Base-by-base conservation (phyloP, 352 stramenopile genomes). In the Globisporangium cystogenes region DNA sequence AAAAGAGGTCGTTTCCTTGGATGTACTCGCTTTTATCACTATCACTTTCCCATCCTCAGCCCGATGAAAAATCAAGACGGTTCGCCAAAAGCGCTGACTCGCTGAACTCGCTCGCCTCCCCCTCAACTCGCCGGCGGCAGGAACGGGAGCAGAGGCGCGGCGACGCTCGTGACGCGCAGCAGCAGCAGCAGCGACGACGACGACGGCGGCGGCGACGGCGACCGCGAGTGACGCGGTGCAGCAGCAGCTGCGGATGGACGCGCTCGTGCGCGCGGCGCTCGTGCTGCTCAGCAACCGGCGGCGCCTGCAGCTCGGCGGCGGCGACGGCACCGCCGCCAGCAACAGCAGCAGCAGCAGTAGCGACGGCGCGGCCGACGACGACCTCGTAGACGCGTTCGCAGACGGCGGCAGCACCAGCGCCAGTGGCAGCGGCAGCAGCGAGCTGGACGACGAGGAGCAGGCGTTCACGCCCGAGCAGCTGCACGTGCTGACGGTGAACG, bases 401-500 rank as follows among this genome's bases (percentile, higher is more conserved):
- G 45, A 12, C 27, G 45, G 39, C 31, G 10, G 21, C n/a, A 14
- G 47, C 27, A 43, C 33, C 35, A 36, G 12, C 26, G 48, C 31
- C 15, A 18, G 36, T 14, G 45, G n/a, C 21, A 26, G 40, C n/a
- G 20, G 24, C 1, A 21, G 2, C 18, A 4, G n/a, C 21, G 18
- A 40, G 18, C 31, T 16, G 20, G 33, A 44, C 21, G 55, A 48
- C n/a, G 41, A 62, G 4, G 55, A 55, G 14, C 47, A 56, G 48
- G 41, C 43, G 26, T 62, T 62, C 59, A 62, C 65, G 21, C 16
- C 47, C 21, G 49, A 70, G 31, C 76, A 89, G 63, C 51, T 90
- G 7, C 47, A 52, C 20, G 62, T 70, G 48, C 59, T 89, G 47
- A 57, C 57, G 33, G 67, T 82, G 27, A 90, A 78, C 55, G 84